phyloP scores from a whole-genome alignment of 148 eudicot genomes.

The Heliamphora exappendiculata region DNA sequence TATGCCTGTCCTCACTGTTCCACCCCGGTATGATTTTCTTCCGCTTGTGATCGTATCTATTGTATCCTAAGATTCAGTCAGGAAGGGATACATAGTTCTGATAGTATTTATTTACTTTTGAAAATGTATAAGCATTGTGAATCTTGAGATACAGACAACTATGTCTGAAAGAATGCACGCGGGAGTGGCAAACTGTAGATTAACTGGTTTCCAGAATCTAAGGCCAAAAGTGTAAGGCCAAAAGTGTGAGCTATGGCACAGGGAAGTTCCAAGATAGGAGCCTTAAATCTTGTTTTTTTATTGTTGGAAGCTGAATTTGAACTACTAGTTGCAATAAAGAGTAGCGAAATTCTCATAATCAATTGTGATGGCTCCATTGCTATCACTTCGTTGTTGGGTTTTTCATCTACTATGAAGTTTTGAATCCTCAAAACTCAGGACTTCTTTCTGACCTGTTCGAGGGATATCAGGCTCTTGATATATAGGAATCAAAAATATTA shows the following conservation, averaged over 20 bases:
- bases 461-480: neutral
- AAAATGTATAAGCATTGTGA: neutral
- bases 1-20: constrained; percentile 85
- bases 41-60: neutral
- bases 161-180: neutral
- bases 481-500: neutral
- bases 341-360: neutral
- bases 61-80: neutral
- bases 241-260: neutral
- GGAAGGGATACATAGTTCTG: neutral
- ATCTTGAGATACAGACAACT: neutral
- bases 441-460: neutral
- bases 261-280: neutral
- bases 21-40: constrained; percentile 50
- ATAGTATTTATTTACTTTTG: neutral
- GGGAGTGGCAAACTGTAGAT: neutral
- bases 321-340: neutral
- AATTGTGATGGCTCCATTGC: neutral
- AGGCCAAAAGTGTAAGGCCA: neutral
- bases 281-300: neutral
- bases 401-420: neutral
- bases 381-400: neutral
- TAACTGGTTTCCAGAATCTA: neutral
- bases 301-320: neutral
- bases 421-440: neutral